phyloP scores from a whole-genome alignment of 2,329 filamentous ascomycete genomes.

The Paecilomyces niveus region DNA sequence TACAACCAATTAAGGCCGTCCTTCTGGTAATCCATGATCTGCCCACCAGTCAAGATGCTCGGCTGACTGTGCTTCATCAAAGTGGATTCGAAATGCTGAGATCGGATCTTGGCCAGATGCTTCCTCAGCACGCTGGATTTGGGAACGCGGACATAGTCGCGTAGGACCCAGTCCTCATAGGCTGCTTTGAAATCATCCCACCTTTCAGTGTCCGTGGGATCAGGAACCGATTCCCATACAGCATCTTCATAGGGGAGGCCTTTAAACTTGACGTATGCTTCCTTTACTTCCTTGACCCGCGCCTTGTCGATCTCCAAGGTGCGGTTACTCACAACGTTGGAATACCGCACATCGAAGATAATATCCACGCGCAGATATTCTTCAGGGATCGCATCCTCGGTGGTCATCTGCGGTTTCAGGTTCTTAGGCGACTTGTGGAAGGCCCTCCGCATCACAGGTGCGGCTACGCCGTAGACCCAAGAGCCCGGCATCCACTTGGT shows the following conservation, averaged over 20 bases:
- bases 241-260: conserved; percentile 84
- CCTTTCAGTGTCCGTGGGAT: conserved; percentile 50
- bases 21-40: conserved; percentile 88
- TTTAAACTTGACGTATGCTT: conserved; percentile 82
- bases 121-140: conserved; percentile 51
- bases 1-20: conserved; percentile 94
- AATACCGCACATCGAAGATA: conserved; percentile 73
- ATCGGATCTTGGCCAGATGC: conserved; percentile 62
- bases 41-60: conserved; percentile 62
- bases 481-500: conserved; percentile 81
- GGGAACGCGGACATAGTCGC: conserved; percentile 63
- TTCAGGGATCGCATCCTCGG: conserved; percentile 75
- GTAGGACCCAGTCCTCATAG: conserved; percentile 78
- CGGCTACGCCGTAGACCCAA: conserved; percentile 73
- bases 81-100: conserved; percentile 56
- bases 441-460: conserved; percentile 58
- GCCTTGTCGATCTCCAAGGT: conserved; percentile 64
- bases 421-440: conserved; percentile 65
- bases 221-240: conserved; percentile 80
- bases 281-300: conserved; percentile 63
- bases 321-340: conserved; percentile 47
- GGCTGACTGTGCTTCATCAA: conserved; percentile 68
- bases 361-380: conserved; percentile 83
- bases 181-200: conserved; percentile 77
- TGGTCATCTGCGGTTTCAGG: conserved; percentile 59